Percentiles rank a stretch among this genome's conserved stretches.
Evolutionary conservation across 306 rosid species (phyloP).

Genomic region (Hippophae gyantsensis): DNA sequence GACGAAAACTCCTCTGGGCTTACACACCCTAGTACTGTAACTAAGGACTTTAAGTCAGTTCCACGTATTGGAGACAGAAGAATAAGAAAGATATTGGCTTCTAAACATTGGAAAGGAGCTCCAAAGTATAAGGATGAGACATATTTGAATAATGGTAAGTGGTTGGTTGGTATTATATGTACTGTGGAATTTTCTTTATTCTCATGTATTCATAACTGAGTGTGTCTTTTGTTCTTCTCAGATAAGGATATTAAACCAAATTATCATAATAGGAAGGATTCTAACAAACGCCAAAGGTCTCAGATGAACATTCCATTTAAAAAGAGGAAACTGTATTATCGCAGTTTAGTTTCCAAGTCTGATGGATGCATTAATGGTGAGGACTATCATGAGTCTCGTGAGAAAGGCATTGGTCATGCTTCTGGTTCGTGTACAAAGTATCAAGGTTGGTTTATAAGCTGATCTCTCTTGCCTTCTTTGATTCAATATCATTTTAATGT

Average conservation of each 20-base stretch:
- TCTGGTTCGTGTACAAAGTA: conserved; percentile 35
- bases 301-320: conserved; percentile 80
- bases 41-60: conserved; percentile 43
- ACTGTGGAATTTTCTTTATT: conserved; percentile 5
- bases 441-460: conserved; percentile 33
- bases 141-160: conserved; percentile 43
- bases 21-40: conserved; percentile 44
- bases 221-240: conserved; percentile 23
- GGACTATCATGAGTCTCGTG: conserved; percentile 30
- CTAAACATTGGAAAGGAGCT: conserved; percentile 56
- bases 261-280: conserved; percentile 43
- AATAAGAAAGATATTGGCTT: conserved; percentile 58
- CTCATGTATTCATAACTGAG: conserved; percentile 4
- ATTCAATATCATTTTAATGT: not conserved
- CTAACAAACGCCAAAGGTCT: conserved; percentile 52
- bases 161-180: conserved; percentile 4
- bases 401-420: conserved; percentile 36
- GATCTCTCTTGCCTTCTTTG: conserved; percentile 12
- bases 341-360: conserved; percentile 36
- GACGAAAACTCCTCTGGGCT: conserved; percentile 82
- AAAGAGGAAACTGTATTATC: conserved; percentile 63
- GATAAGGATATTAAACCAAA: conserved; percentile 47
- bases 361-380: conserved; percentile 32
- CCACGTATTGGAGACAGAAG: conserved; percentile 48
- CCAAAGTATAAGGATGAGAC: conserved; percentile 42